phyloP scores from a whole-genome alignment of 2,329 filamentous ascomycete genomes.

The Davidsoniella australis region DNA sequence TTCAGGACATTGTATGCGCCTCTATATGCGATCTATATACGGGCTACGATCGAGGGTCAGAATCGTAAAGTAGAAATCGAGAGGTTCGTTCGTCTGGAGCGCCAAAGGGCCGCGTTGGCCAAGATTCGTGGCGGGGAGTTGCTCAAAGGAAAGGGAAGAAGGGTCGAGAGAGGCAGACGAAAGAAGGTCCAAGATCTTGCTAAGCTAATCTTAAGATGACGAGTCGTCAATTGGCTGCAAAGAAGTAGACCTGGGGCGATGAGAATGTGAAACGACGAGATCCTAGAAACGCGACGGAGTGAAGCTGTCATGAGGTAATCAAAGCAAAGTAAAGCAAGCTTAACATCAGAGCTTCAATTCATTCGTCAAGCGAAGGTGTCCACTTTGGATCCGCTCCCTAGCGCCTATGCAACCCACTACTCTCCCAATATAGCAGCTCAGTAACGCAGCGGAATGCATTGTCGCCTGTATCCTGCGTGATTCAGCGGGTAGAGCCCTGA shows the following conservation, averaged over 20 bases:
- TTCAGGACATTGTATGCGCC: conserved; percentile 11
- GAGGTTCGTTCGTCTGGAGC: background rate
- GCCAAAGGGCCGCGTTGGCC: too few relatives aligned
- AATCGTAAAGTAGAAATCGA: too few relatives aligned
- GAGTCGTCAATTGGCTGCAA: background rate
- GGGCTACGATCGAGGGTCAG: too few relatives aligned
- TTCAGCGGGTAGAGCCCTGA: background rate
- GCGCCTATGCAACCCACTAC: background rate
- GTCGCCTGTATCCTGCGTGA: background rate
- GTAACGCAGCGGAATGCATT: background rate
- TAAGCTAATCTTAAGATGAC: too few relatives aligned
- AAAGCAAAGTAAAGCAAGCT: background rate
- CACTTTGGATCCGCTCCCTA: conserved; percentile 2
- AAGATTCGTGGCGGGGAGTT: too few relatives aligned
- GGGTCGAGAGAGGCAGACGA: too few relatives aligned
- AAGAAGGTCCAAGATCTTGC: too few relatives aligned
- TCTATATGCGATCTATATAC: too few relatives aligned
- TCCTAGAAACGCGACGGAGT: too few relatives aligned
- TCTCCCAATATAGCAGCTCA: background rate
- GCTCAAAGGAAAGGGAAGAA: too few relatives aligned
- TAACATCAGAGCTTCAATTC: background rate
- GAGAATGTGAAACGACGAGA: too few relatives aligned
- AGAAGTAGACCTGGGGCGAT: too few relatives aligned
- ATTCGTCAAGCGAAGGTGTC: conserved; percentile 8
- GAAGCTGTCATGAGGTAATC: background rate